A percentile compares a stretch with the other conserved stretches of the same genome.
Evolutionary conservation across 2,329 filamentous ascomycete genomes (phyloP).

Genomic region (Penicillium sp.): DNA sequence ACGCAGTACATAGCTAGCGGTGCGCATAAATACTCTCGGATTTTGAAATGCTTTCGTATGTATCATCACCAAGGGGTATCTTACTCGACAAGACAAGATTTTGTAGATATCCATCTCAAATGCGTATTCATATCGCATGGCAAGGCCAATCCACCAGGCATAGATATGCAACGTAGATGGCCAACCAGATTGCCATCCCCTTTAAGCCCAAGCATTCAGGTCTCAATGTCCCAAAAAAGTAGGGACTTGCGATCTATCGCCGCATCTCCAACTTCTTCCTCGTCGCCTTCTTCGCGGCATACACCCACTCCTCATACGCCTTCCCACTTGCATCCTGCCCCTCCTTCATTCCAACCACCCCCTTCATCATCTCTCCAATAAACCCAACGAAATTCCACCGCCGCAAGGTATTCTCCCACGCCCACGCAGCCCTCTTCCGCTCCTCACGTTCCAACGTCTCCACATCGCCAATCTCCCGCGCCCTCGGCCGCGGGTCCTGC

Average conservation of each 20-base stretch:
- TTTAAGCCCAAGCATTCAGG: background rate
- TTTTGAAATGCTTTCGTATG: conserved; percentile 12
- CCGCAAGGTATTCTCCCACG: conserved; percentile 91
- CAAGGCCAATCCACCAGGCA: background rate
- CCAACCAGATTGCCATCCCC: background rate
- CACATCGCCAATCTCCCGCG: conserved; percentile 79
- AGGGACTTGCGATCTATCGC: conserved; percentile 17
- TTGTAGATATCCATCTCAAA: conserved; percentile 11
- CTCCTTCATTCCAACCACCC: conserved; percentile 77
- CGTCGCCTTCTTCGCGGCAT: conserved; percentile 63
- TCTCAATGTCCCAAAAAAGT: background rate
- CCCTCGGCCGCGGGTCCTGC: conserved; percentile 76
- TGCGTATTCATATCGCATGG: conserved; percentile 5
- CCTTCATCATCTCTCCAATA: conserved; percentile 86
- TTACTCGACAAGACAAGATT: conserved; percentile 14
- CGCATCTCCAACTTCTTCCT: conserved; percentile 47
- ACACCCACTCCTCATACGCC: conserved; percentile 80
- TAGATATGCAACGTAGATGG: background rate
- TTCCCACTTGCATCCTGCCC: conserved; percentile 61
- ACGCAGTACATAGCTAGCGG: conserved; percentile 24
- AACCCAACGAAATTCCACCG: conserved; percentile 97
- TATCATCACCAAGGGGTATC: conserved; percentile 26
- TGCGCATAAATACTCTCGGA: conserved; percentile 16
- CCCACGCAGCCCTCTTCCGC: conserved; percentile 83
- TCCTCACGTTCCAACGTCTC: conserved; percentile 81